Conservation (phyloP, 768 basidiomycete species). For the Austroboletus eburneus region DNA sequence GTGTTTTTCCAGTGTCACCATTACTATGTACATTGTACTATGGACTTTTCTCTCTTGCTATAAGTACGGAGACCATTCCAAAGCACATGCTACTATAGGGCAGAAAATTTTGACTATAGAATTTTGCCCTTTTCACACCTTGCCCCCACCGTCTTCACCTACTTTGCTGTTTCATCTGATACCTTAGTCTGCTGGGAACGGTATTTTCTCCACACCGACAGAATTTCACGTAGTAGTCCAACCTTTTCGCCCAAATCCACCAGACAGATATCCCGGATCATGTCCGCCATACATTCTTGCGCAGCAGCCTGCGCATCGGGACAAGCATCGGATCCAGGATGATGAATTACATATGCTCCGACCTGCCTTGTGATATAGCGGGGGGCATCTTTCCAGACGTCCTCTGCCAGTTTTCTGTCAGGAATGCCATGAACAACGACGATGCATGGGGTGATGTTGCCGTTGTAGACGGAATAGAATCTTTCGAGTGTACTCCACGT, state of each 20-base stretch:
- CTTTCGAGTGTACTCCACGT: conserved; percentile 11
- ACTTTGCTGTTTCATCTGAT: neutral
- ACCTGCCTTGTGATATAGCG: conserved; percentile 7
- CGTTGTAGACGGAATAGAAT: conserved; percentile 13
- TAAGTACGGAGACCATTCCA: neutral
- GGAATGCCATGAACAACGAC: conserved; percentile 12
- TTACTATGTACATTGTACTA: conserved; percentile 11
- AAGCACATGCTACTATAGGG: neutral
- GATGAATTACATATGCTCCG: conserved; percentile 8
- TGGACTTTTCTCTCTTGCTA: conserved; percentile 6
- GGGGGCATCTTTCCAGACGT: conserved; percentile 9
- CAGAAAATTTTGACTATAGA: too few species aligned
- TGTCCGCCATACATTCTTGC: conserved; percentile 9
- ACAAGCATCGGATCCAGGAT: conserved; percentile 8
- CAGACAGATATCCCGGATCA: conserved; percentile 11
- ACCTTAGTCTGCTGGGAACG: conserved; percentile 10
- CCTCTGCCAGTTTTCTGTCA: conserved; percentile 8
- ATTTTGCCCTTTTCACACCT: too few species aligned
- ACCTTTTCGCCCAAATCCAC: conserved; percentile 15
- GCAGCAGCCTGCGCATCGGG: conserved; percentile 8
- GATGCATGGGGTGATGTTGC: conserved; percentile 14
- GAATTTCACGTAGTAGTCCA: conserved; percentile 12
- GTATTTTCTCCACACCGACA: conserved; percentile 18
- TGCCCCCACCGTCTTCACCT: neutral
- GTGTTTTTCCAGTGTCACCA: conserved; percentile 6